Evolutionary conservation across 1,139 yeast genomes (phyloP).

Genomic region (Lodderomyces jiufengensis): DNA sequence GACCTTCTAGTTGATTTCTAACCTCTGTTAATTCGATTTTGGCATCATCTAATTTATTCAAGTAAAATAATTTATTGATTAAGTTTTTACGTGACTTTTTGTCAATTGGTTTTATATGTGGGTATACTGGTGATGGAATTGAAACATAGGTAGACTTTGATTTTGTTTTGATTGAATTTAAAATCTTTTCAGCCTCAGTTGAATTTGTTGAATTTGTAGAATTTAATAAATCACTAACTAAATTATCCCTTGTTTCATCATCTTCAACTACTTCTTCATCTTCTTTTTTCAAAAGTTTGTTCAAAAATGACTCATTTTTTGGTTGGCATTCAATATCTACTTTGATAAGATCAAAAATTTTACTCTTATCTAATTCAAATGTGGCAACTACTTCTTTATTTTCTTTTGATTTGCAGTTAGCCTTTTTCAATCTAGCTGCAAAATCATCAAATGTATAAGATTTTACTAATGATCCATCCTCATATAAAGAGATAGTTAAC

Average conservation of each 20-base stretch:
- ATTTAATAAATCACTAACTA: too few species aligned
- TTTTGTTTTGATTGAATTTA: constrained; percentile 11
- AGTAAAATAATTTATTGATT: constrained; percentile 25
- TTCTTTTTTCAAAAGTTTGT: constrained; percentile 10
- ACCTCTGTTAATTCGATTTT: constrained; percentile 45
- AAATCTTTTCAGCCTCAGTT: constrained; percentile 12
- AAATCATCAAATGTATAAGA: constrained; percentile 31
- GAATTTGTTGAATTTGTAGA: constrained; percentile 16
- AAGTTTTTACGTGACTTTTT: constrained; percentile 34
- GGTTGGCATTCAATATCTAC: constrained; percentile 40
- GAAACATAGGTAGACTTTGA: constrained; percentile 17
- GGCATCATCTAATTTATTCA: constrained; percentile 44
- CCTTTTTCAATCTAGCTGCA: constrained; percentile 34
- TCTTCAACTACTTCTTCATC: constrained; percentile 13
- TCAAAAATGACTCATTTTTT: constrained; percentile 12
- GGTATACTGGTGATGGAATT: constrained; percentile 30
- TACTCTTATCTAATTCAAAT: constrained; percentile 47
- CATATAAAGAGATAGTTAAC: constrained; percentile 46
- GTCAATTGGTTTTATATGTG: constrained; percentile 46
- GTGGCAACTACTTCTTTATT: constrained; percentile 37
- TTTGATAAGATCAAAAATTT: constrained; percentile 43
- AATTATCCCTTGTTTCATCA: neutral
- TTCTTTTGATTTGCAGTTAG: constrained; percentile 39
- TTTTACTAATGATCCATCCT: constrained; percentile 49
- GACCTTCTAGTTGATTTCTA: constrained; percentile 54